Base-by-base conservation (phyloP, 2,329 filamentous ascomycete species). In the Colletotrichum magnum region DNA sequence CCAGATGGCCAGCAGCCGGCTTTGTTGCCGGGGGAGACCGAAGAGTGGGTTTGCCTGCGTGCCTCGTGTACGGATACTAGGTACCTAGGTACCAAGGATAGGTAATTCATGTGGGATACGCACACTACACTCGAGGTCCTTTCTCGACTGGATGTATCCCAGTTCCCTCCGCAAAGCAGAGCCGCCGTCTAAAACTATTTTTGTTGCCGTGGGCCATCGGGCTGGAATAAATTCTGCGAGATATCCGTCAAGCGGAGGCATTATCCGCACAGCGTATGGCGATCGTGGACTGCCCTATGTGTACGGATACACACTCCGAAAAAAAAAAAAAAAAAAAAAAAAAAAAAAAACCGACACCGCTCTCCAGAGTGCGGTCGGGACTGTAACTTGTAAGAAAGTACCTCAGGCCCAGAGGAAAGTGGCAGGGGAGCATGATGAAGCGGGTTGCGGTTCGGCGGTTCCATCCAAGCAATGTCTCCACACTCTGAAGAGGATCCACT, bases 401-500 rank as follows among this genome's bases (percentile, higher is more conserved):
- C 57, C 45, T 39, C 47, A 51, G n/a, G 28, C 50, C 45, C 21
- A n/a, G 13, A 58, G 54, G 21, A 45, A 45, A 32, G 39, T 26
- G 54, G 28, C 39, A 45, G 39, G 39, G 52, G 48, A 53, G 48
- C 39, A 28, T 48, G 58, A 52, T 39, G 26, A 15, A 63, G 59
- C 59, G 32, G 32, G 39, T 16, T 48, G 51, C 50, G 50, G 61
- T 57, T 32, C 61, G 47, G 51, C 50, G 50, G 61, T 57, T 32
- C 61, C 56, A 21, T 62, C 48, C n/a, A 7, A 56, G 48, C 36
- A 7, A 52, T 32, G 36, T 43, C n/a, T 57, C 54, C 54, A 60
- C 47, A 21, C 10, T 45, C 36, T 18, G 24, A 13, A 56, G 52
- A 58, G 41, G 58, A 13, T 43, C 68, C 64, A 63, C 64, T 51